A percentile compares a stretch with the other conserved stretches of the same genome.
Conservation (phyloP, 2,329 filamentous ascomycete species). For the Colletotrichum sp. region DNA sequence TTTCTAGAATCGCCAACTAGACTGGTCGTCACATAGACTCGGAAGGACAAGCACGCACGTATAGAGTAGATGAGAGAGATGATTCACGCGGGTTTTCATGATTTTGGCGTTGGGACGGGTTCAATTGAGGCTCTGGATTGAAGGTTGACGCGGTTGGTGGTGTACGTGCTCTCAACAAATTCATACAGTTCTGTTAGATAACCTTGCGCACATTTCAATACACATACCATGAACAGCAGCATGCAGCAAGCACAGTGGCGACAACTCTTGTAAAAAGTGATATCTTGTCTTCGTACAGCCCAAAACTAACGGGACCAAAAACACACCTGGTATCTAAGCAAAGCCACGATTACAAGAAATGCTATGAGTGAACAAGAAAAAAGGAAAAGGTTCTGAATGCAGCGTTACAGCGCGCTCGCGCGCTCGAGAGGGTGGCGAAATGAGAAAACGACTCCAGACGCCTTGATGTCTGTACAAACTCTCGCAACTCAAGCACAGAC, state of each 20-base stretch:
- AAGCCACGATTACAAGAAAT: not conserved
- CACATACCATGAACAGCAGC: not conserved
- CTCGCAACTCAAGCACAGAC: not conserved
- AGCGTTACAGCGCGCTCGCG: not conserved
- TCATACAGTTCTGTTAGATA: not conserved
- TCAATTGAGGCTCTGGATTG: not conserved
- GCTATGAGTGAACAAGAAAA: not conserved
- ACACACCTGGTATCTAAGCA: not conserved
- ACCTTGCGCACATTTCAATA: not conserved
- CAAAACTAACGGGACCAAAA: not conserved
- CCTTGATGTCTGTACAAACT: not conserved
- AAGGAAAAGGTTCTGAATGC: not conserved
- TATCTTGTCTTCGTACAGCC: not conserved
- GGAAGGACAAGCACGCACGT: not conserved
- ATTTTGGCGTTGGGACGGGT: not conserved
- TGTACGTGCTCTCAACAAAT: not conserved
- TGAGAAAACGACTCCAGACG: not conserved
- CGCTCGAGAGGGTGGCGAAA: not conserved
- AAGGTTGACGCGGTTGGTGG: not conserved
- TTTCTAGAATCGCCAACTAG: slow-evolving; percentile 14
- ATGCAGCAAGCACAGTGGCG: not conserved
- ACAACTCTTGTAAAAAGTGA: not conserved
- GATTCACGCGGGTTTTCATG: not conserved
- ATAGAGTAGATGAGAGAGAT: not conserved
- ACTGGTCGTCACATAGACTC: not conserved